Evolutionary conservation across 1,284 basidiomycete genomes (phyloP), one percentile per base, ranked within the genome.

Genomic region (Cryptococcus sp.): DNA sequence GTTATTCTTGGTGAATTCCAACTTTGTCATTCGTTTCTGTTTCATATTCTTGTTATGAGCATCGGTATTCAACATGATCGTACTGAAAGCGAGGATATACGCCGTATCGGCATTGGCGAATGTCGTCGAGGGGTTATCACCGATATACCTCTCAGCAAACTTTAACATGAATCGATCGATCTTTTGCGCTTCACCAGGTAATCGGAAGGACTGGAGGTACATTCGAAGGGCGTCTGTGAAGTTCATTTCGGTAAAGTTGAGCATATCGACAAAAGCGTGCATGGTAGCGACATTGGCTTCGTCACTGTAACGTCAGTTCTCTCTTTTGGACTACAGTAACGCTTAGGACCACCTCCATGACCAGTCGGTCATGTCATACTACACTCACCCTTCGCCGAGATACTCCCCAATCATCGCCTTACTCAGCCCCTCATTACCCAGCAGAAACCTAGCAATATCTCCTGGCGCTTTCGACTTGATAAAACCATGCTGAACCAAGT

Each of bases 161-260:
- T 98, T 98, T 57, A 97, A 83, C 90, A 98, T 94, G 78, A 86
- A 97, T n/a, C 94, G 85, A 81, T 98, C 94, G 64, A 98, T 97
- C 79, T 97, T 97, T 76, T 98, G 94, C 0, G 91, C 80, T 77
- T 98, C 94, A 49, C 94, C 94, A 3, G 94, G 94, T 31, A 98
- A 82, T 55, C 94, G 87, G 83, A 97, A 97, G 0, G 91, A 84
- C 74, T 97, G 94, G 37, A 97, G 79, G 78, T 94, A 96, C 55
- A 83, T 73, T 45, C 94, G 84, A 47, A 98, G 79, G 0, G 93
- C 92, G 67, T 93, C 88, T 44, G 93, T 86, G 71, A 98, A 98
- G 13, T 81, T 78, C 61, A 86, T 78, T 58, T 86, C 84, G 48
- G 83, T 83, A 74, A 98, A 90, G 65, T 97, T 89, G 69, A 97